Evolutionary conservation across 2,329 filamentous ascomycete species (phyloP), one percentile per base, ranked within the genome.

Genomic region (Cladosporium colombiae): DNA sequence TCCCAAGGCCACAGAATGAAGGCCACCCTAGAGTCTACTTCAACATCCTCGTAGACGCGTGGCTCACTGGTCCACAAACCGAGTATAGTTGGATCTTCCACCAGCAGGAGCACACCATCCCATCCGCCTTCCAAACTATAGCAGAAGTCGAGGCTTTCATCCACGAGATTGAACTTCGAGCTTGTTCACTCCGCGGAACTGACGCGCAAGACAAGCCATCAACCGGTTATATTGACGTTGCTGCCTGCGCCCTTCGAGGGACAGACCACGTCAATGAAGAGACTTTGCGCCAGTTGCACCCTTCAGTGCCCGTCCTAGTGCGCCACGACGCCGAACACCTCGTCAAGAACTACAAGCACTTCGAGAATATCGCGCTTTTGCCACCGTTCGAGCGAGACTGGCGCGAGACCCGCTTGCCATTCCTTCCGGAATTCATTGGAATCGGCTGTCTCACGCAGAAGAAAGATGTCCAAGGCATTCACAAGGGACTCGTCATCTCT

Each of bases 181-280:
- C 77, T 31, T 74, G 74, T 16, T 69, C 74, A 35, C 29, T 73
- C 23, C 69, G 58, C 35, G 33, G 49, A n/a, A 44, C 67, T 59
- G 61, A 64, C 53, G 27, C 49, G n/a, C 57, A 27, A 53, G 49
- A 49, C 40, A 46, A 62, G 25, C 50, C 57, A 16, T 29, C 57
- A 14, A 53, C 46, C 10, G 55, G 64, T 14, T 79, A 81, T 53
- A 83, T 90, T 33, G 88, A 90, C 72, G 83, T 78, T 2, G 85
- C 90, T 2, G 80, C 81, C 31, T 80, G 90, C 35, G 86, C 82
- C 18, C 88, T 90, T 72, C 88, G 90, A 73, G 90, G 90, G 70
- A 89, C 88, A 1, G 88, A 90, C 71, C 88, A 89, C 72, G 89
- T 87, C 74, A 87, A 90, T 71, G 80, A 84, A 67, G 81, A 84